Conservation (phyloP, 2,329 filamentous ascomycete genomes). For the Diaporthe sp. region DNA sequence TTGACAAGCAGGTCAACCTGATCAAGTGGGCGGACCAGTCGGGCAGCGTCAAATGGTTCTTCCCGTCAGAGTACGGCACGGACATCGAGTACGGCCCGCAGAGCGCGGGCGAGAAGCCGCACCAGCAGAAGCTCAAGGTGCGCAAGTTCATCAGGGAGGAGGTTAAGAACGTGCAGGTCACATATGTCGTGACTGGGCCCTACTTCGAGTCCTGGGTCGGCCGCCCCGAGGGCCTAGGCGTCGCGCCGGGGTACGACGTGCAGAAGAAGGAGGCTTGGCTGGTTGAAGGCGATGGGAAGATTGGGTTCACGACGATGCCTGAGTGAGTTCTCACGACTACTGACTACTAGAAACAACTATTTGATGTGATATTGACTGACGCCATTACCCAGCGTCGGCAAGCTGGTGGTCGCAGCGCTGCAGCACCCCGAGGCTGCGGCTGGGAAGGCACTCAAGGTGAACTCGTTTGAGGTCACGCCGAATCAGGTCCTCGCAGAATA, state of each 20-base stretch:
- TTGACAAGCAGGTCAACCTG: conserved; percentile 73
- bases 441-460: conserved; percentile 73
- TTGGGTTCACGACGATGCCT: conserved; percentile 78
- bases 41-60: conserved; percentile 71
- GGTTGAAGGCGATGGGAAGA: conserved; percentile 71
- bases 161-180: conserved; percentile 69
- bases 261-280: conserved; percentile 69
- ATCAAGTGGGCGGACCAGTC: conserved; percentile 70
- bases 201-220: conserved; percentile 75
- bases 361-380: neutral
- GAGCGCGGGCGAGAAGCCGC: conserved; percentile 73
- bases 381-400: conserved; percentile 69
- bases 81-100: conserved; percentile 72
- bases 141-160: conserved; percentile 69
- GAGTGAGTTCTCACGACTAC: conserved; percentile 66
- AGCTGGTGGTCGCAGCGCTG: conserved; percentile 73
- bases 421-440: conserved; percentile 66
- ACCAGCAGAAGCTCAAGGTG: conserved; percentile 79
- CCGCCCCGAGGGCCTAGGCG: conserved; percentile 52
- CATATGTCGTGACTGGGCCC: conserved; percentile 78
- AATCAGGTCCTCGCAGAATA: conserved; percentile 75
- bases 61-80: conserved; percentile 77
- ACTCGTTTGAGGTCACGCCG: conserved; percentile 78
- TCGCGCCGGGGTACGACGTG: conserved; percentile 71
- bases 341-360: neutral